Base-by-base conservation (phyloP, 208 protist genomes). In the Leishmania turanica region DNA sequence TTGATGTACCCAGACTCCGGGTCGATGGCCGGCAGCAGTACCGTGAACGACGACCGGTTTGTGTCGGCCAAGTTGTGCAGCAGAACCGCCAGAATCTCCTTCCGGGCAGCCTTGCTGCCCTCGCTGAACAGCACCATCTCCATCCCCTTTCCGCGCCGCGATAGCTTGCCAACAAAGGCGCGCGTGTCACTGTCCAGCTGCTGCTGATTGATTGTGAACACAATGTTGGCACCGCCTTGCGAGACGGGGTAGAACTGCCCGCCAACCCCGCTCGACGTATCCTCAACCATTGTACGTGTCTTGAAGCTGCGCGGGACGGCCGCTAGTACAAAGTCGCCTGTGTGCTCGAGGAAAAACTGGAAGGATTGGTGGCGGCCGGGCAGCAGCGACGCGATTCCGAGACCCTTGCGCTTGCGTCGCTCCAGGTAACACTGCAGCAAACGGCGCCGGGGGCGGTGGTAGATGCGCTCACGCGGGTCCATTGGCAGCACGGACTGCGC, bases 121-220 rank as follows among this genome's bases (percentile, higher is more conserved):
- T 90, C 87, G 71, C 87, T 90, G 54, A 81, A 90, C 79, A 90
- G 51, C 78, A 90, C 84, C 78, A 85, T 79, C 84, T 90, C 84
- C 65, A 83, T 15, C 9, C 87, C 84, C 51, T 37, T 62, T 21
- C 64, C 70, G 27, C 87, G 83, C 1, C 81, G 73, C 40, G 84
- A 86, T 9, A 87, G 37, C 79, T 84, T 90, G 42, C 87, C 87
- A 0, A 90, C 87, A 27, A 86, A 90, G 81, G 76, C 80, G 80
- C 79, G 78, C 40, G 81, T n/a, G 76, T 90, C 87, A 53, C 54
- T 42, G 69, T 81, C 81, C 27, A 87, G 69, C 65, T 84, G 70
- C 54, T 80, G 53, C 60, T 75, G 71, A 75, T 89, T 87, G 68
- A 86, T 78, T 3, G 84, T 84, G 60, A 90, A 90, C 71, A 88